Conservation (phyloP, 164 flowering plant genomes). For the Macadamia integrifolia region DNA sequence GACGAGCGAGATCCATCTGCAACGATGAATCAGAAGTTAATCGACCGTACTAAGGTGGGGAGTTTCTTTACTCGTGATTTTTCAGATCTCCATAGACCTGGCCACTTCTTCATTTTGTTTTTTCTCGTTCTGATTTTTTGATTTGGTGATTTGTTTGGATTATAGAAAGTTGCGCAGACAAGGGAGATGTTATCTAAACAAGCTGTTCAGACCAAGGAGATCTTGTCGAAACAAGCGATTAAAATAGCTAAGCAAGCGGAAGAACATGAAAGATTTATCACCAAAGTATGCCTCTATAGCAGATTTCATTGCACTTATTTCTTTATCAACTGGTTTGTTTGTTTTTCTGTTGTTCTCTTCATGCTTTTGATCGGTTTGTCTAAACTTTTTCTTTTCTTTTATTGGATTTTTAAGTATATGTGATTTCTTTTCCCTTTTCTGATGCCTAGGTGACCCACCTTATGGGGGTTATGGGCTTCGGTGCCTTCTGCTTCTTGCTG, state of each 20-base stretch:
- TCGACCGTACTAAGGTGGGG: conserved; percentile 61
- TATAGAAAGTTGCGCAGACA: conserved; percentile 75
- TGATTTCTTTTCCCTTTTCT: background rate
- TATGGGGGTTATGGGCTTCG: conserved; percentile 84
- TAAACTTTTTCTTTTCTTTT: background rate
- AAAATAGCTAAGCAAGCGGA: conserved; percentile 92
- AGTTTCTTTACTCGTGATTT: background rate
- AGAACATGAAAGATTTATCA: conserved; percentile 85
- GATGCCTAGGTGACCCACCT: conserved; percentile 76
- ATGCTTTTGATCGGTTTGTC: background rate
- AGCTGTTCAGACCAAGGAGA: conserved; percentile 69
- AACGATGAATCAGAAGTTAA: conserved; percentile 38
- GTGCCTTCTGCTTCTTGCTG: conserved; percentile 81
- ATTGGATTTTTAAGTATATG: background rate
- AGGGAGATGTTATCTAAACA: conserved; percentile 71
- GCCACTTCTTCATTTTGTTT: background rate
- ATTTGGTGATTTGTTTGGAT: conserved; percentile 19
- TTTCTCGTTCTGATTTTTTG: background rate
- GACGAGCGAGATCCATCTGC: conserved; percentile 43
- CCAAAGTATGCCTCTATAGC: conserved; percentile 42
- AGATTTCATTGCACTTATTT: conserved; percentile 1
- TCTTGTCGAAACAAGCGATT: conserved; percentile 81
- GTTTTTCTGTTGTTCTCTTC: conserved; percentile 1
- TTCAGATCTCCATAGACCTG: background rate
- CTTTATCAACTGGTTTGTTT: background rate